These are phyloP conservation scores for Hibiscus trionum DNA, from an alignment of 345 rosid species.

Conservation along the genomic window DNA sequence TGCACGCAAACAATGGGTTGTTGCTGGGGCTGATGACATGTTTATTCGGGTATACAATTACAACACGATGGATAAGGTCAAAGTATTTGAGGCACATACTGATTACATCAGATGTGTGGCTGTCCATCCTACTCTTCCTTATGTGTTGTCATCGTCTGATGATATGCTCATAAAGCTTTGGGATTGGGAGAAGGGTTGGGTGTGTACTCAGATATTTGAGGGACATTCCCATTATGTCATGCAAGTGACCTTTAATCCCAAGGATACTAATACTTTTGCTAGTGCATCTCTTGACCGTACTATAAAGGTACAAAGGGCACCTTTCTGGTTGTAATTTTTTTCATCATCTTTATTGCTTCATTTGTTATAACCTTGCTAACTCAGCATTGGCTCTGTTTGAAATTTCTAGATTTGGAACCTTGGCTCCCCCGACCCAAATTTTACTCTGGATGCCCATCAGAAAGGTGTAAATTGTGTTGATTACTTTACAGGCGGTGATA, in stretches of 20 bases:
- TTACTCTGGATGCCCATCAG: slow-evolving; percentile 86
- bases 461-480: slow-evolving; percentile 93
- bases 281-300: slow-evolving; percentile 98
- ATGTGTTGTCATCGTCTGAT: slow-evolving; percentile 88
- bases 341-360: not conserved
- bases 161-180: slow-evolving; percentile 97
- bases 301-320: slow-evolving; percentile 46
- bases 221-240: slow-evolving; percentile 99
- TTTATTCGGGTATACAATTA: slow-evolving; percentile 79
- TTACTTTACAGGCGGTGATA: slow-evolving; percentile 91
- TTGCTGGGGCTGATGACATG: slow-evolving; percentile 93
- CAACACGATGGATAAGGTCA: slow-evolving; percentile 84
- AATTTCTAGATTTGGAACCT: slow-evolving; percentile 79
- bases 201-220: slow-evolving; percentile 79
- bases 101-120: slow-evolving; percentile 92
- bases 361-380: slow-evolving; percentile 6
- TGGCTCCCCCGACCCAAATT: slow-evolving; percentile 88
- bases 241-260: slow-evolving; percentile 93
- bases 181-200: slow-evolving; percentile 99
- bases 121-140: slow-evolving; percentile 88
- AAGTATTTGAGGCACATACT: slow-evolving; percentile 93
- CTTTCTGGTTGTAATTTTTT: not conserved
- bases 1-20: slow-evolving; percentile 84
- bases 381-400: slow-evolving; percentile 13
- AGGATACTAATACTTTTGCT: slow-evolving; percentile 88